Conservation (phyloP, 495 filamentous ascomycete species). For the Aspergillus cavernicola region DNA sequence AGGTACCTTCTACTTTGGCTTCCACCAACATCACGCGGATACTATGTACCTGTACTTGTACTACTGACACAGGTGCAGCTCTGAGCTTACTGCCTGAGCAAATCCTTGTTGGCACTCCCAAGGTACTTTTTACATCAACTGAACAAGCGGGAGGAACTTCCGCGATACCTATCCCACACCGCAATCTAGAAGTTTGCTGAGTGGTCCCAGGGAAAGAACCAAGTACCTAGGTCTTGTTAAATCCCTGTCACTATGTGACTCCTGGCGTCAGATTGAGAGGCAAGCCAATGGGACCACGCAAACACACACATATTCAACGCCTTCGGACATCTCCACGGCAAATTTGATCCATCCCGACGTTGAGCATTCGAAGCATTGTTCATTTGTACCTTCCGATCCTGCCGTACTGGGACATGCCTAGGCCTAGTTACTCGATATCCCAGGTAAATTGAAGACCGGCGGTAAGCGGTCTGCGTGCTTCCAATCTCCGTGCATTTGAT, state of each 20-base stretch:
- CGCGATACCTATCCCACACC: conserved; percentile 6
- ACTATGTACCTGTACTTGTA: conserved; percentile 9
- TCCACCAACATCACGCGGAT: not conserved
- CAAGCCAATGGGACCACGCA: not conserved
- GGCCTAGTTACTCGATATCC: not conserved
- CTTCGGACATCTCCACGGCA: not conserved
- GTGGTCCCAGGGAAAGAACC: not conserved
- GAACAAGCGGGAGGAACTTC: not conserved
- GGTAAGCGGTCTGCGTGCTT: conserved; percentile 4
- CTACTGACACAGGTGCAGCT: no score
- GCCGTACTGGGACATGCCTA: not conserved
- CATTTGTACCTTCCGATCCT: not conserved
- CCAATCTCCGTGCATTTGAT: not conserved
- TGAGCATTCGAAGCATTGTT: not conserved
- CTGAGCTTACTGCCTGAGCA: no score
- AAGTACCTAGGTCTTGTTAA: no score
- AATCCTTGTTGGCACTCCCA: not conserved
- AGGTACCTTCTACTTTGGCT: conserved; percentile 9
- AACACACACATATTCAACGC: not conserved
- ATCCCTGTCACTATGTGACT: conserved; percentile 11
- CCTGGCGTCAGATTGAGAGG: not conserved
- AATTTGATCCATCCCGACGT: not conserved
- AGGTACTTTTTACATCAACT: not conserved
- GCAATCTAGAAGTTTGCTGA: conserved; percentile 5
- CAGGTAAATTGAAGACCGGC: not conserved